Conservation (phyloP, 164 flowering plant genomes). For the Vitis vinifera region ASM3070453v1 NC_081818.1:28439001-28439500, state of each 20-base stretch:
- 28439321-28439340: constrained; percentile 12
- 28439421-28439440: no score
- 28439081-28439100: constrained; percentile 32
- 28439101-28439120: constrained; percentile 23
- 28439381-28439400: no score
- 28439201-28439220: not conserved
- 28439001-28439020: constrained; percentile 19
- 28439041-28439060: constrained; percentile 4
- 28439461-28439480: no score
- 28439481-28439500: no score
- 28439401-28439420: no score
- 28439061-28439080: constrained; percentile 16
- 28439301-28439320: constrained; percentile 1
- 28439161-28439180: constrained; percentile 19
- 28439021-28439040: constrained; percentile 17
- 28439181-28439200: constrained; percentile 10
- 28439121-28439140: constrained; percentile 16
- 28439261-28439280: not conserved
- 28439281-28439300: constrained; percentile 6
- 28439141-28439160: constrained; percentile 18
- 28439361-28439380: not conserved
- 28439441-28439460: no score
- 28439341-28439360: constrained; percentile 4
- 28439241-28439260: not conserved
- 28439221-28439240: constrained; percentile 7